A percentile compares a stretch with the other conserved stretches of the same genome.
phyloP scores from a whole-genome alignment of 768 basidiomycete genomes.

The Boletales sp. region DNA sequence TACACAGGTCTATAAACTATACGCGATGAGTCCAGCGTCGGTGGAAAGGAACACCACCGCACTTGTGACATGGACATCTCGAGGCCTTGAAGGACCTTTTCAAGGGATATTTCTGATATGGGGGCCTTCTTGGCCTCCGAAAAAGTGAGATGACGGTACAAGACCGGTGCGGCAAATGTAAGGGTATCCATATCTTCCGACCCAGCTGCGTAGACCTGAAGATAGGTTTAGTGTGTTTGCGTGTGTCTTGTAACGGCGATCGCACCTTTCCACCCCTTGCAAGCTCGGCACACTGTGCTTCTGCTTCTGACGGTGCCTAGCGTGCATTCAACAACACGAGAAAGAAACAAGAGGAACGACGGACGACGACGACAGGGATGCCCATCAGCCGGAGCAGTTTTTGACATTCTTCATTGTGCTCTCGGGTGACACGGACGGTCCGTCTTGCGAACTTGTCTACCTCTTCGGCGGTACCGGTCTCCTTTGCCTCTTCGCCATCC shows the following conservation, averaged over 20 bases:
- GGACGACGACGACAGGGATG: slow-evolving; percentile 88
- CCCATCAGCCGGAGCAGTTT: slow-evolving; percentile 90
- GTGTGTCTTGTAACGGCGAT: not conserved
- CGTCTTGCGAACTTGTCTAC: slow-evolving; percentile 86
- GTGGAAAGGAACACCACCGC: not conserved
- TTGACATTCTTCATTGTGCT: slow-evolving; percentile 96
- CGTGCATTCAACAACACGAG: not conserved
- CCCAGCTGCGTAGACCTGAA: slow-evolving; percentile 91
- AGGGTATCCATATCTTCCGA: slow-evolving; percentile 99
- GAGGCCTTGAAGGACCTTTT: slow-evolving; percentile 81
- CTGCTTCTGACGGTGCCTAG: slow-evolving; percentile 97
- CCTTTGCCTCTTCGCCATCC: slow-evolving; percentile 94
- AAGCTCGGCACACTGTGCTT: slow-evolving; percentile 97
- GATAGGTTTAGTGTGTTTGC: not conserved
- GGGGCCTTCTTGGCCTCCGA: slow-evolving; percentile 97
- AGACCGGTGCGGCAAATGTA: slow-evolving; percentile 88
- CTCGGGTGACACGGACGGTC: slow-evolving; percentile 90
- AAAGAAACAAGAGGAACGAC: slow-evolving; percentile 25
- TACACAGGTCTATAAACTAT: slow-evolving; percentile 94
- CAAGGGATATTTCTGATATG: slow-evolving; percentile 86
- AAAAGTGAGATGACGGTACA: slow-evolving; percentile 95
- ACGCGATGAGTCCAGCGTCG: slow-evolving; percentile 1
- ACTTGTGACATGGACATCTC: slow-evolving; percentile 92
- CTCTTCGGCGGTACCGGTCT: slow-evolving; percentile 91
- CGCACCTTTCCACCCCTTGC: slow-evolving; percentile 89